A percentile compares a stretch with the other conserved stretches of the same genome.
Conservation (phyloP, 2,329 filamentous ascomycete species). For the Alternaria sp. region DNA sequence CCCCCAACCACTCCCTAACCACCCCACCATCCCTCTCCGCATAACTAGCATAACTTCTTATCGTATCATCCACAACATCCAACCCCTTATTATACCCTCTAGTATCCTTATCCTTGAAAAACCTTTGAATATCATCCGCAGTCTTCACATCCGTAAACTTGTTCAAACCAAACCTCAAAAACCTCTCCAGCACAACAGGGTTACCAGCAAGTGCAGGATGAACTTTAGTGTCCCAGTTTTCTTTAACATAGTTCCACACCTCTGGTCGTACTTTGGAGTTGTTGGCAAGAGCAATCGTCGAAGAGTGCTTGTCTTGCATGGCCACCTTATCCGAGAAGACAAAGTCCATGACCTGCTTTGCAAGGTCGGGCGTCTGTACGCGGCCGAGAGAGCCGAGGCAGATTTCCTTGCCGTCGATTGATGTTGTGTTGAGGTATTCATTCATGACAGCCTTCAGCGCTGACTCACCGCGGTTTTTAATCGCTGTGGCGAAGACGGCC, state of each 20-base stretch:
- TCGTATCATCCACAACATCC: conserved; percentile 84
- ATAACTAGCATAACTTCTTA: conserved; percentile 84
- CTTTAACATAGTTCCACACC: conserved; percentile 86
- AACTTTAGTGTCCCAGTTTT: conserved; percentile 76
- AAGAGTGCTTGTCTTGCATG: conserved; percentile 85
- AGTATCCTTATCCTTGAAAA: conserved; percentile 89
- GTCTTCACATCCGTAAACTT: conserved; percentile 77
- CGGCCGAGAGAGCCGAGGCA: conserved; percentile 79
- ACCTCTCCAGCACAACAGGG: conserved; percentile 88
- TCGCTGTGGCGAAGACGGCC: conserved; percentile 79
- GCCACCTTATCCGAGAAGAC: conserved; percentile 85
- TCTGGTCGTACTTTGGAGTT: conserved; percentile 77
- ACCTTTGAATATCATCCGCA: conserved; percentile 78
- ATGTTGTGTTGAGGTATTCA: conserved; percentile 82
- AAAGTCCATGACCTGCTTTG: conserved; percentile 73
- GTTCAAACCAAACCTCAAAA: conserved; percentile 78
- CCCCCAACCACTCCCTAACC: conserved; percentile 80
- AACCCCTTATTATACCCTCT: conserved; percentile 86
- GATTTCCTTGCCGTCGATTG: conserved; percentile 91
- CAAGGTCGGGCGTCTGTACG: conserved; percentile 72
- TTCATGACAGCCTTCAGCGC: conserved; percentile 80
- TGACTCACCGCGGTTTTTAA: conserved; percentile 74
- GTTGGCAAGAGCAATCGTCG: conserved; percentile 73
- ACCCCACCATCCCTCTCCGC: conserved; percentile 75
- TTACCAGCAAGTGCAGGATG: conserved; percentile 77